phyloP scores from a whole-genome alignment of 2,329 filamentous ascomycete genomes.

The Tolypocladium cylindrosporum region DNA sequence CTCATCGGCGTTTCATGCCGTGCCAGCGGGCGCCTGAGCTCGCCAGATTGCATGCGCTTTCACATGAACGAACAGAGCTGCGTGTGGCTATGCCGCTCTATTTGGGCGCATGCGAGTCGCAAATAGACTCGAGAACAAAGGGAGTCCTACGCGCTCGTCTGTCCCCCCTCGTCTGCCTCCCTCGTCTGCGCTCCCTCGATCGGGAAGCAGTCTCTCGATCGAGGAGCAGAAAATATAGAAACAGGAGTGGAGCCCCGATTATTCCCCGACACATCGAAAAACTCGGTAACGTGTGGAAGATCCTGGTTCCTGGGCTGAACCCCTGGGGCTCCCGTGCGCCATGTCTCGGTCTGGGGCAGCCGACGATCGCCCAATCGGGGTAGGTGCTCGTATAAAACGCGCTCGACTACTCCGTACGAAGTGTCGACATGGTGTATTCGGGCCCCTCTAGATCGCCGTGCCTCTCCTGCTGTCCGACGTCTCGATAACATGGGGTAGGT shows the following conservation, averaged over 20 bases:
- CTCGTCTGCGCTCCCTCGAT: no score
- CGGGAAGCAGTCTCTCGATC: background rate
- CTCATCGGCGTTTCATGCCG: conserved; percentile 1
- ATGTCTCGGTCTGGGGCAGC: background rate
- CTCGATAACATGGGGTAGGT: conserved; percentile 56
- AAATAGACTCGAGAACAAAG: background rate
- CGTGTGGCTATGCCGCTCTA: background rate
- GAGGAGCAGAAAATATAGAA: background rate
- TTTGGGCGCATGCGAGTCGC: background rate
- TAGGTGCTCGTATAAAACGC: background rate
- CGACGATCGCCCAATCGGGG: background rate
- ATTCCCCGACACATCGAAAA: background rate
- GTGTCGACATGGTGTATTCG: no score
- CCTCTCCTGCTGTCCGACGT: conserved; percentile 58
- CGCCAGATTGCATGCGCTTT: background rate
- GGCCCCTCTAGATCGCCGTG: conserved; percentile 48
- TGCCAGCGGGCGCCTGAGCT: background rate
- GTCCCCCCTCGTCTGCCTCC: no score
- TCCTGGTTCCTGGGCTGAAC: background rate
- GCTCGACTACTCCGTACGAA: no score
- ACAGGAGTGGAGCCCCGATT: background rate
- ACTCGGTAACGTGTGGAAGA: background rate
- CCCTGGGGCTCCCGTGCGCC: background rate
- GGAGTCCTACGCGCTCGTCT: background rate
- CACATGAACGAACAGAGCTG: background rate